phyloP scores from a whole-genome alignment of 2,329 filamentous ascomycete genomes.

The Trichoderma sp. region DNA sequence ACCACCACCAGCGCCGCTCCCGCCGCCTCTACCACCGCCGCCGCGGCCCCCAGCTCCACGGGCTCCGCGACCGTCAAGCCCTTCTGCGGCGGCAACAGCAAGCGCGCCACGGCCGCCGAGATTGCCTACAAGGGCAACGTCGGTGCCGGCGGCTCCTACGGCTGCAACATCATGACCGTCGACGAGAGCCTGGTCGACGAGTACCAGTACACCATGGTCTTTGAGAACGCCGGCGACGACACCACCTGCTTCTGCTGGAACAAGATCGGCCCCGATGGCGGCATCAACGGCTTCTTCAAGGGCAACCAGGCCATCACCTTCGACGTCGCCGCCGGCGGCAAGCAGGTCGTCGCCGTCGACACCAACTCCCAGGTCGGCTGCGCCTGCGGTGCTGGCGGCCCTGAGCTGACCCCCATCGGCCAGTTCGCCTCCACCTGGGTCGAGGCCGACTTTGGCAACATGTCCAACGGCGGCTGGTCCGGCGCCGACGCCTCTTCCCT shows the following conservation, averaged over 20 bases:
- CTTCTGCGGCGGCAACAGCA: slow-evolving; percentile 44
- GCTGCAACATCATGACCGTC: slow-evolving; percentile 57
- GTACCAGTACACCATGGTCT: slow-evolving; percentile 52
- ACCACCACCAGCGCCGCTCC: slow-evolving; percentile 31
- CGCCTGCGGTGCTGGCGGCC: slow-evolving; percentile 44
- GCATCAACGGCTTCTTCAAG: slow-evolving; percentile 54
- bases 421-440: slow-evolving; percentile 51
- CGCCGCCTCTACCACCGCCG: slow-evolving; percentile 27
- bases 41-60: slow-evolving; percentile 27
- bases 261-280: slow-evolving; percentile 53
- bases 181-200: slow-evolving; percentile 39
- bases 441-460: slow-evolving; percentile 54
- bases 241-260: slow-evolving; percentile 51
- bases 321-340: slow-evolving; percentile 42
- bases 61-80: slow-evolving; percentile 27
- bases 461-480: slow-evolving; percentile 51
- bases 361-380: slow-evolving; percentile 53
- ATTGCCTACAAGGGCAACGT: slow-evolving; percentile 54
- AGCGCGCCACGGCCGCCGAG: slow-evolving; percentile 52
- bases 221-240: slow-evolving; percentile 42
- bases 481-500: slow-evolving; percentile 56
- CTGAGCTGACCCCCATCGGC: slow-evolving; percentile 44
- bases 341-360: slow-evolving; percentile 50
- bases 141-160: slow-evolving; percentile 46
- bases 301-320: slow-evolving; percentile 47